These are phyloP conservation scores for Trifolium fragiferum DNA, from an alignment of 306 rosid genomes.

Conservation along the genomic window DNA sequence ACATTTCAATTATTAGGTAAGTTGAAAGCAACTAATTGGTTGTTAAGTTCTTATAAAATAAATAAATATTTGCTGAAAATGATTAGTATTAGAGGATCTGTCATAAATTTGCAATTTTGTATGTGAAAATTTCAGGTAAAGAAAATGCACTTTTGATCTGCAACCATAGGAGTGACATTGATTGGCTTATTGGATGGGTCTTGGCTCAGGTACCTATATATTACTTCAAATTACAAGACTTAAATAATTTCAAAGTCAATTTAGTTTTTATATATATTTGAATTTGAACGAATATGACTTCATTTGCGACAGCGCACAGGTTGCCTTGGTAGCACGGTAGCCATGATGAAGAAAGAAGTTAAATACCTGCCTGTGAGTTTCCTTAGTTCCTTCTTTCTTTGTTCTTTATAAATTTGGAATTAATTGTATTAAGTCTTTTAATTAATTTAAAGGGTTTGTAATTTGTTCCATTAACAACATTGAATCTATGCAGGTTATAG, in stretches of 20 bases:
- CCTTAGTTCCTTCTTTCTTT: slow-evolving; percentile 9
- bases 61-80: background rate
- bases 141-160: slow-evolving; percentile 83
- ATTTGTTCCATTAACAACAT: background rate
- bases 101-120: slow-evolving; percentile 16
- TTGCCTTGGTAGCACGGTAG: slow-evolving; percentile 86
- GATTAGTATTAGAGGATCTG: background rate
- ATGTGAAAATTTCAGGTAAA: slow-evolving; percentile 61
- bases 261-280: background rate
- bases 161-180: slow-evolving; percentile 93
- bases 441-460: background rate
- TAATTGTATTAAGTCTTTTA: background rate
- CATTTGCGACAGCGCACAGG: slow-evolving; percentile 67
- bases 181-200: slow-evolving; percentile 97
- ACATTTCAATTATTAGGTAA: slow-evolving; percentile 70
- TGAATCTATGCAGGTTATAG: slow-evolving; percentile 65
- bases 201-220: slow-evolving; percentile 75
- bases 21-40: slow-evolving; percentile 26
- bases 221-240: slow-evolving; percentile 14
- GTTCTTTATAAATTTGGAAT: background rate
- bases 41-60: slow-evolving; percentile 11
- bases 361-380: slow-evolving; percentile 78
- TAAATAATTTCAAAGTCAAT: background rate
- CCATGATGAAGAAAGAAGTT: slow-evolving; percentile 77
- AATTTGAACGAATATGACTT: slow-evolving; percentile 24